Percentiles rank a stretch among this genome's conserved stretches.
Evolutionary conservation across 345 rosid genomes (phyloP).

Genomic region (Kernera saxatilis): DNA sequence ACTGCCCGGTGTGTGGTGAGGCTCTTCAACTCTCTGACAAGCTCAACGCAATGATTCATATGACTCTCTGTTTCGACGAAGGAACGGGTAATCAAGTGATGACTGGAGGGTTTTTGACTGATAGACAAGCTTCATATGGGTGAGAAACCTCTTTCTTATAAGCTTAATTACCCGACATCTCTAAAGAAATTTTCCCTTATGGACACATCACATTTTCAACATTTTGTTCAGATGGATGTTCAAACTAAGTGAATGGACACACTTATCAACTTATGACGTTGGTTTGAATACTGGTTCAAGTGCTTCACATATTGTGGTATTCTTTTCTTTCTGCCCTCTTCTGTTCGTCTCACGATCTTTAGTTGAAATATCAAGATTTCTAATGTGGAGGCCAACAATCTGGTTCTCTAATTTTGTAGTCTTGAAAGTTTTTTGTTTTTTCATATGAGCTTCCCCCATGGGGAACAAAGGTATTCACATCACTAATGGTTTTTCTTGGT

Average conservation of each 20-base stretch:
- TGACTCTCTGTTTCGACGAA: slow-evolving; percentile 91
- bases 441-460: neutral
- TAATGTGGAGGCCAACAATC: neutral
- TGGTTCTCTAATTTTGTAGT: neutral
- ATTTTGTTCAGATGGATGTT: slow-evolving; percentile 70
- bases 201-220: neutral
- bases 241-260: slow-evolving; percentile 95
- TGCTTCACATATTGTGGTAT: slow-evolving; percentile 92
- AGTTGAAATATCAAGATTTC: neutral
- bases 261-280: slow-evolving; percentile 74
- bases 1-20: slow-evolving; percentile 92
- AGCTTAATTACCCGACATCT: neutral
- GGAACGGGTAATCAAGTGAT: slow-evolving; percentile 92
- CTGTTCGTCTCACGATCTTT: neutral
- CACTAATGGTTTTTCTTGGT: neutral
- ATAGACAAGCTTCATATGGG: slow-evolving; percentile 93
- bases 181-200: neutral
- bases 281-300: slow-evolving; percentile 86
- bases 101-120: slow-evolving; percentile 97
- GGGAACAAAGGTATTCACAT: neutral
- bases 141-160: slow-evolving; percentile 26
- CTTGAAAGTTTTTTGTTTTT: no score
- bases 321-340: slow-evolving; percentile 19
- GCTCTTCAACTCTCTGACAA: slow-evolving; percentile 60
- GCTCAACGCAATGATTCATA: slow-evolving; percentile 78